phyloP scores from a whole-genome alignment of 352 stramenopile species.

The Phytopythium kandeliae region DNA sequence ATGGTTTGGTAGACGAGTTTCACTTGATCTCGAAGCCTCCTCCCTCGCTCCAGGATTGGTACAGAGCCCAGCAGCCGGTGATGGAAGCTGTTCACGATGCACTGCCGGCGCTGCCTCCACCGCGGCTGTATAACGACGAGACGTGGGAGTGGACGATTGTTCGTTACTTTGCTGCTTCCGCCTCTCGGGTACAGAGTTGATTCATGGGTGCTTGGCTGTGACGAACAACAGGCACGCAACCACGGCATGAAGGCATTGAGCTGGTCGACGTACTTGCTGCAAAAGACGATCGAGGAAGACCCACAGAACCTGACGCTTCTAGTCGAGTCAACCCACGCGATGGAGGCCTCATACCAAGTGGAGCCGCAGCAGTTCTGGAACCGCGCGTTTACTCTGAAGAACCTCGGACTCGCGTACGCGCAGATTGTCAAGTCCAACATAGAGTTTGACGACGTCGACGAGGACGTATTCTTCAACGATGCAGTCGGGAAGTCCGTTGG shows the following conservation, averaged over 20 bases:
- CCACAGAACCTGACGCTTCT: conserved; percentile 62
- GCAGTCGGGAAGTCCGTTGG: conserved; percentile 29
- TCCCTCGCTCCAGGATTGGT: conserved; percentile 35
- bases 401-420: conserved; percentile 91
- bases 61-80: conserved; percentile 29
- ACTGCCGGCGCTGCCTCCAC: conserved; percentile 36
- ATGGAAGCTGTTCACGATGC: conserved; percentile 31
- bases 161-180: conserved; percentile 17
- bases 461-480: conserved; percentile 49
- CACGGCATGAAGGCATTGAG: conserved; percentile 71
- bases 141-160: conserved; percentile 94
- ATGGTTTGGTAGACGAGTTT: conserved; percentile 55
- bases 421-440: conserved; percentile 88
- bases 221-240: conserved; percentile 41
- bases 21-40: conserved; percentile 11
- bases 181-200: not conserved
- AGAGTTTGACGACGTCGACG: conserved; percentile 20
- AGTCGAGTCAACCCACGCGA: conserved; percentile 63
- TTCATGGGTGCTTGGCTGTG: not conserved
- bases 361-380: conserved; percentile 60
- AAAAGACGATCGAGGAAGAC: conserved; percentile 73
- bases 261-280: conserved; percentile 86
- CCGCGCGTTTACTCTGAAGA: conserved; percentile 80
- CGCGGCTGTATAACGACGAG: conserved; percentile 75
- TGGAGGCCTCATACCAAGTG: conserved; percentile 62